phyloP scores from a whole-genome alignment of 1,284 basidiomycete species.

The Cryptococcus sp. region DNA sequence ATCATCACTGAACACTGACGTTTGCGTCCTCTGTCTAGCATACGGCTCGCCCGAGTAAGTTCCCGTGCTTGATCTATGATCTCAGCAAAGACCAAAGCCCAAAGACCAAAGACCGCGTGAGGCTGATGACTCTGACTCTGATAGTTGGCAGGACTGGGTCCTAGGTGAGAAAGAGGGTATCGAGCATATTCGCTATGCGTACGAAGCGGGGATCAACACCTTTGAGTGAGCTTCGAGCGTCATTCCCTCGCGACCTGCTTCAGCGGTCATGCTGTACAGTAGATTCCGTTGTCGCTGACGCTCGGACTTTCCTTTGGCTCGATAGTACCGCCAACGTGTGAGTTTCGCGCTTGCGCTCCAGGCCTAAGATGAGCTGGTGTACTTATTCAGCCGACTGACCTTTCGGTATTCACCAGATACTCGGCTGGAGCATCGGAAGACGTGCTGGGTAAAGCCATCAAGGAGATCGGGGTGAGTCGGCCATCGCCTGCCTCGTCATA shows the following conservation, averaged over 20 bases:
- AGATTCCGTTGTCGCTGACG: not conserved
- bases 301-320: not conserved
- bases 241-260: not conserved
- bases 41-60: slow-evolving; percentile 3
- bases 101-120: no score
- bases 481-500: not conserved
- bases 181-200: slow-evolving; percentile 46
- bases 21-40: not conserved
- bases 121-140: no score
- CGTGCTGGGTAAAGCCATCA: slow-evolving; percentile 78
- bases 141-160: slow-evolving; percentile 34
- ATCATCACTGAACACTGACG: not conserved
- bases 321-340: slow-evolving; percentile 34
- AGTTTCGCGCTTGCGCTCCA: slow-evolving; percentile 1
- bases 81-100: not conserved
- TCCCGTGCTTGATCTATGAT: slow-evolving; percentile 1
- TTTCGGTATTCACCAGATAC: slow-evolving; percentile 42
- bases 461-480: slow-evolving; percentile 60
- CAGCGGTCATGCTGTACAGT: not conserved
- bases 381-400: no score
- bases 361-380: not conserved
- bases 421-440: slow-evolving; percentile 61
- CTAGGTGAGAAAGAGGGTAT: slow-evolving; percentile 43
- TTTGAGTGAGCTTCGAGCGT: slow-evolving; percentile 31
- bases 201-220: slow-evolving; percentile 41